Evolutionary conservation across 2,329 filamentous ascomycete species (phyloP).

Genomic region (Stachybotrys chartarum): DNA sequence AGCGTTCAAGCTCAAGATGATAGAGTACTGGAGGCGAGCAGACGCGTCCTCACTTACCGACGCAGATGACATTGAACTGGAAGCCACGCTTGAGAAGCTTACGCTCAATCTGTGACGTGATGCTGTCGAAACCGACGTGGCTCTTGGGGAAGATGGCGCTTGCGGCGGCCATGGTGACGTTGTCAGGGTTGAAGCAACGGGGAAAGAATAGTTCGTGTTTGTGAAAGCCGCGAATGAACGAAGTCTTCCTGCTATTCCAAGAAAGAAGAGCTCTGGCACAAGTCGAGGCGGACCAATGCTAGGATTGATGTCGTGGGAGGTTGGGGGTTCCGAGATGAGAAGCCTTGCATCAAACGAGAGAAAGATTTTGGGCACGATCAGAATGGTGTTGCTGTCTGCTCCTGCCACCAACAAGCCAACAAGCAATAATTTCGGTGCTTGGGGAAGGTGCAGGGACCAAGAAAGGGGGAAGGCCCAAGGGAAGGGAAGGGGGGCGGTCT

Average conservation of each 20-base stretch:
- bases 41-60: constrained; percentile 61
- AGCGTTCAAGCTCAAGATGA: neutral
- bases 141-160: constrained; percentile 79
- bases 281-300: neutral
- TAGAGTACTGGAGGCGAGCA: neutral
- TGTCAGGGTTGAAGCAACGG: constrained; percentile 5
- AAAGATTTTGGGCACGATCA: constrained; percentile 28
- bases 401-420: constrained; percentile 35
- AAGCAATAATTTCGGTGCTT: constrained; percentile 42
- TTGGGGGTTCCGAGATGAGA: constrained; percentile 9
- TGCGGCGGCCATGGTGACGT: constrained; percentile 44
- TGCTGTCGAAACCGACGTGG: constrained; percentile 99
- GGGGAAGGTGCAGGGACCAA: constrained; percentile 29
- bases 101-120: constrained; percentile 98
- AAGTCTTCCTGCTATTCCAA: constrained; percentile 15
- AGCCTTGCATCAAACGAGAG: constrained; percentile 18
- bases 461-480: constrained; percentile 35
- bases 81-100: constrained; percentile 99
- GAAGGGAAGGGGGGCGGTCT: constrained; percentile 14
- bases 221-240: neutral
- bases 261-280: constrained; percentile 11
- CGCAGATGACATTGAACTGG: constrained; percentile 99
- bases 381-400: constrained; percentile 12
- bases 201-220: constrained; percentile 6
- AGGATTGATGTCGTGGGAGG: neutral